Evolutionary conservation across 2,329 filamentous ascomycete species (phyloP), one percentile per base, ranked within the genome.

Genomic region (Claviceps arundinis): DNA sequence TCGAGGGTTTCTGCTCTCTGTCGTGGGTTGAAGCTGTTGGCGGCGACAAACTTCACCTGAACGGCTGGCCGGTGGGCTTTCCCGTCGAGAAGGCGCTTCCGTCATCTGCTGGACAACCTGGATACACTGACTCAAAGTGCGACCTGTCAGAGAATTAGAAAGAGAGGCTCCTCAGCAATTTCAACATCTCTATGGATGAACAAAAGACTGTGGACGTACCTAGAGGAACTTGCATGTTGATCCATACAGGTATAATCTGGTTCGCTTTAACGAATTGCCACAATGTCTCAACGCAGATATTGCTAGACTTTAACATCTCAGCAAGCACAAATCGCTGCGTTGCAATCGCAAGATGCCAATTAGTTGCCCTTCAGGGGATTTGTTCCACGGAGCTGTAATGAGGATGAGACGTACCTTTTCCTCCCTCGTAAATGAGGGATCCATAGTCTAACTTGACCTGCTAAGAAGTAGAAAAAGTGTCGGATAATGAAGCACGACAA

Each of bases 261-360:
- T 71, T 64, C 41, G 60, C 56, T 55, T 60, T 71, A 57, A 80
- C 67, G 55, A 81, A 77, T 13, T 66, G 64, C 19, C 72, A 69
- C 34, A 81, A 62, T 17, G 62, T 63, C 11, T 66, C 61, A 24
- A 77, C 61, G 52, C 77, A 71, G 54, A 80, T 64, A 34, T 69
- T 63, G 65, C 76, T 80, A 54, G 69, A 70, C 59, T 80, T 81
- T 64, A 81, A 74, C 58, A 80, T 75, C 63, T 81, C 77, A 52
- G 71, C 74, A 52, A 81, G 70, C 55, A 80, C 66, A 60, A 78
- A 78, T 56, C 76, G 75, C 77, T 81, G 59, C 5, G 19, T 14
- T 14, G 37, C 17, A 52, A n/a, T 38, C 3, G 30, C 6, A 37
- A 9, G 5, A 34, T 22, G 30, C 16, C 17, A 7, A 19, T 50